These are phyloP conservation scores for Rhynchospora breviuscula DNA, from an alignment of 176 grass and related monocot genomes.

Conservation along the genomic window DNA sequence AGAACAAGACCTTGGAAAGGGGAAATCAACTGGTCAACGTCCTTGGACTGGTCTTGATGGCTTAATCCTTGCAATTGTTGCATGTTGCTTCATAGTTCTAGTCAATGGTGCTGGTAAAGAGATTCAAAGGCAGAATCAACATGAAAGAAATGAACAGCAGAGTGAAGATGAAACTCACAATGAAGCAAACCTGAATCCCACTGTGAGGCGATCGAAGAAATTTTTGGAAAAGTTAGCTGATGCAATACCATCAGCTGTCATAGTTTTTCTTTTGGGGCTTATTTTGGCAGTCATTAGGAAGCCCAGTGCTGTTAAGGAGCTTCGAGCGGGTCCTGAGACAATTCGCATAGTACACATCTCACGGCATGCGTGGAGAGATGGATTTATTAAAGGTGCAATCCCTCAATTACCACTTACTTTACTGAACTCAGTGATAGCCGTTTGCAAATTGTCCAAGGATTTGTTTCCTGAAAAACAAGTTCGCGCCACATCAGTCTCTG, in stretches of 20 bases:
- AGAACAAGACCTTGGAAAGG: conserved; percentile 60
- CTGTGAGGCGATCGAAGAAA: neutral
- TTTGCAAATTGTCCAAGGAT: conserved; percentile 78
- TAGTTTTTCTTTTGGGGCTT: conserved; percentile 68
- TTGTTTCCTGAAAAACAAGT: conserved; percentile 55
- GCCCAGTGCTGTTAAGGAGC: conserved; percentile 50
- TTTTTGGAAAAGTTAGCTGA: conserved; percentile 18
- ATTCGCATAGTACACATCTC: conserved; percentile 56
- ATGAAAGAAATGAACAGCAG: neutral
- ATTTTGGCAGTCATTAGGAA: conserved; percentile 52
- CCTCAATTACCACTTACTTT: conserved; percentile 74
- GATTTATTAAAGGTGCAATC: conserved; percentile 67
- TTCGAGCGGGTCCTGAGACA: conserved; percentile 44
- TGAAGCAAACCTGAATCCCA: neutral
- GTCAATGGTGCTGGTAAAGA: conserved; percentile 67
- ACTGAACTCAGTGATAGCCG: conserved; percentile 86
- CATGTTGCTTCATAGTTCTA: conserved; percentile 54
- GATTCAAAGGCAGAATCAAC: neutral
- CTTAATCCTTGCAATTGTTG: conserved; percentile 45
- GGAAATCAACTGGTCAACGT: conserved; percentile 31
- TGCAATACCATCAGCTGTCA: conserved; percentile 50
- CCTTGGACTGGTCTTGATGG: conserved; percentile 77
- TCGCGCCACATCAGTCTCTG: conserved; percentile 55
- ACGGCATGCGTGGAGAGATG: conserved; percentile 58
- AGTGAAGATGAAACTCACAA: neutral